Evolutionary conservation across 306 rosid genomes (phyloP).

Genomic region (Malus fusca): DNA sequence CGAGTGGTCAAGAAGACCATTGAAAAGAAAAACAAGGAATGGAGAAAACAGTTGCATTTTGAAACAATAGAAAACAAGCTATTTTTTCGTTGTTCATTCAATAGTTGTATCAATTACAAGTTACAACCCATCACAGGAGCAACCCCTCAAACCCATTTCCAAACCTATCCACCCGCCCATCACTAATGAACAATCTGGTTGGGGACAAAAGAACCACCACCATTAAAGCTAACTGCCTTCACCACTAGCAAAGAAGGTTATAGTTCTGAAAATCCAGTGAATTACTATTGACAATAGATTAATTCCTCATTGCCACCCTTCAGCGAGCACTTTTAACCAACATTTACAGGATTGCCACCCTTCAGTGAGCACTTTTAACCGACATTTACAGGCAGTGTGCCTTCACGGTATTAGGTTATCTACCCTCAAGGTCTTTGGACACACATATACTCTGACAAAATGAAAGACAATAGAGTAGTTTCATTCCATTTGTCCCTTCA

Average conservation of each 20-base stretch:
- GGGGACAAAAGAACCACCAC: not conserved
- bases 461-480: not conserved
- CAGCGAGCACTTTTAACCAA: not conserved
- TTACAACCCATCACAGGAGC: not conserved
- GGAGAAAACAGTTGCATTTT: too few relatives aligned
- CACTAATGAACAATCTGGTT: not conserved
- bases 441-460: not conserved
- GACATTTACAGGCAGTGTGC: not conserved
- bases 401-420: not conserved
- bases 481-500: not conserved
- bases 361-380: not conserved
- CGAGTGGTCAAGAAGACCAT: too few relatives aligned
- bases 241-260: not conserved
- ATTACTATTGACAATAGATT: not conserved
- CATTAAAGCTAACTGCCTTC: not conserved
- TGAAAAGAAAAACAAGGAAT: too few relatives aligned
- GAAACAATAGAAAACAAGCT: too few relatives aligned
- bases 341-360: not conserved
- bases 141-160: not conserved
- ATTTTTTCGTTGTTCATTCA: too few relatives aligned
- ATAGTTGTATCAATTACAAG: too few relatives aligned
- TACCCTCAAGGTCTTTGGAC: not conserved
- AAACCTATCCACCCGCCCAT: not conserved
- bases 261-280: not conserved
- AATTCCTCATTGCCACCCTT: not conserved